Evolutionary conservation across 768 basidiomycete species (phyloP).

Genomic region (Tulasnella sp.): DNA sequence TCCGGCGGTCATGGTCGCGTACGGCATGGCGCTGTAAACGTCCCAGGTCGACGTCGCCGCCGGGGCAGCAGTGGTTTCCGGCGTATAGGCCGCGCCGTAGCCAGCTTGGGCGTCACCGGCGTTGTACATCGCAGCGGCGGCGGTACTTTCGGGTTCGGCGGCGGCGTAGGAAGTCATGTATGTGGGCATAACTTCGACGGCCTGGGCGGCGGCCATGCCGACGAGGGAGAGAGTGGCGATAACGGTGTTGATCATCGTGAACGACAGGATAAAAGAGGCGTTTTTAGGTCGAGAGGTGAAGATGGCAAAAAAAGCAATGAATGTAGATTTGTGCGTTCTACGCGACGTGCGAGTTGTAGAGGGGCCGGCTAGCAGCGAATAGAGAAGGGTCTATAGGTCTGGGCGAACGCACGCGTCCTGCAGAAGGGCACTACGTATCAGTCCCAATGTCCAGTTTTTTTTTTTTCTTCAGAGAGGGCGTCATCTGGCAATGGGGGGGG

Average conservation of each 20-base stretch:
- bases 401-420: slow-evolving; percentile 36
- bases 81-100: slow-evolving; percentile 25
- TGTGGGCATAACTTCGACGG: slow-evolving; percentile 23
- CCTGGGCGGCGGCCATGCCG: slow-evolving; percentile 45
- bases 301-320: slow-evolving; percentile 23
- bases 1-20: slow-evolving; percentile 45
- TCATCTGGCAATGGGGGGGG: no score
- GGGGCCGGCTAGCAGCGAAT: slow-evolving; percentile 53
- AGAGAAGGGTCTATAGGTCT: slow-evolving; percentile 19
- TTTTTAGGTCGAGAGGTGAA: slow-evolving; percentile 8
- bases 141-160: not conserved
- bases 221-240: slow-evolving; percentile 47
- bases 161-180: not conserved
- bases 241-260: slow-evolving; percentile 50
- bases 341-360: slow-evolving; percentile 25
- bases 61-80: slow-evolving; percentile 26
- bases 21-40: slow-evolving; percentile 43
- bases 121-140: not conserved
- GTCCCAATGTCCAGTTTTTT: not conserved
- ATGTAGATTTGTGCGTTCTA: slow-evolving; percentile 24
- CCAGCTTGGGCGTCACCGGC: slow-evolving; percentile 19
- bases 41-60: slow-evolving; percentile 25
- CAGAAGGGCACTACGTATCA: not conserved
- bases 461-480: no score
- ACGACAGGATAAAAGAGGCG: slow-evolving; percentile 27